Conservation (phyloP, 768 basidiomycete species). For the Lactifluus hygrophoroides region DNA sequence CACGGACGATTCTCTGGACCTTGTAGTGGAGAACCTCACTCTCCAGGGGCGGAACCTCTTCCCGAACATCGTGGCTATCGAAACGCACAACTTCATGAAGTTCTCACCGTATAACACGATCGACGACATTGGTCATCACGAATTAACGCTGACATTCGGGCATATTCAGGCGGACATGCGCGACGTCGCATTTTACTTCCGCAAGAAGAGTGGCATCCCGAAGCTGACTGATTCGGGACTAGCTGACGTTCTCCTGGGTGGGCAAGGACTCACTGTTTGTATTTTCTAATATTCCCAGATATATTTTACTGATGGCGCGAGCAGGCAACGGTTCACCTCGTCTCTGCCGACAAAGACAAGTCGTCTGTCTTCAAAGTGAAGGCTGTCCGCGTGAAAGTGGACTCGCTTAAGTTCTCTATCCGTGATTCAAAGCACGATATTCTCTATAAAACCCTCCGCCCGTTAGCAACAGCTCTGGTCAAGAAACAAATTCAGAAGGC, state of each 20-base stretch:
- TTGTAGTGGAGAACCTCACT: conserved; percentile 90
- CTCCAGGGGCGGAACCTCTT: conserved; percentile 83
- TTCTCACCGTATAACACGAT: conserved; percentile 69
- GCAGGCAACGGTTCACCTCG: conserved; percentile 53
- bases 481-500: conserved; percentile 66
- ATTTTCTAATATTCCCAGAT: not conserved
- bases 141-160: conserved; percentile 62
- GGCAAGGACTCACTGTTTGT: conserved; percentile 65
- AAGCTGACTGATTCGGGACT: conserved; percentile 76
- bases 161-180: conserved; percentile 94
- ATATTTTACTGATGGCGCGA: not conserved
- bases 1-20: conserved; percentile 75
- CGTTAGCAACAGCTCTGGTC: conserved; percentile 72
- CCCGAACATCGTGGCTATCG: conserved; percentile 66
- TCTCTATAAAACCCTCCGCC: conserved; percentile 76
- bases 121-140: conserved; percentile 55
- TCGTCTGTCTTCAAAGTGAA: conserved; percentile 68
- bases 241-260: conserved; percentile 80
- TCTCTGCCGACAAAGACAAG: conserved; percentile 50
- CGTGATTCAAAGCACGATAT: conserved; percentile 87
- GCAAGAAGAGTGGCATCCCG: conserved; percentile 74
- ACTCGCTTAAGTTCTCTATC: conserved; percentile 82
- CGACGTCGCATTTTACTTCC: conserved; percentile 88
- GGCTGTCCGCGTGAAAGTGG: conserved; percentile 70
- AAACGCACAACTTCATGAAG: conserved; percentile 74